Evolutionary conservation across 2,329 filamentous ascomycete genomes (phyloP).

Genomic region (Bipolaris victoriae): DNA sequence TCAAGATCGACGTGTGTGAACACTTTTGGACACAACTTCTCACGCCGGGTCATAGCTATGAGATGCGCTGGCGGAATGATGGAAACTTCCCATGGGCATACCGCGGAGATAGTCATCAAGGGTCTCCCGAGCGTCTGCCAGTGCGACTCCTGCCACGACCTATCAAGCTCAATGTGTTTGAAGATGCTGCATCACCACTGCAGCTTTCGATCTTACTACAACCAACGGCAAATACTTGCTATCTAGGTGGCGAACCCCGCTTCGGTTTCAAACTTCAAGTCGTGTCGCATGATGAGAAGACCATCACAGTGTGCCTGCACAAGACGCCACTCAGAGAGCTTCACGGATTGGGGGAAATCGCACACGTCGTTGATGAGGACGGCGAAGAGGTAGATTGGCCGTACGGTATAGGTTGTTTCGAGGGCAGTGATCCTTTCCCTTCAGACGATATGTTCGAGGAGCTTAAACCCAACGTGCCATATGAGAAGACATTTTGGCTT

Average conservation of each 20-base stretch:
- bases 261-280: background rate
- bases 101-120: background rate
- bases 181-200: background rate
- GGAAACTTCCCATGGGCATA: background rate
- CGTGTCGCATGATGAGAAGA: background rate
- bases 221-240: background rate
- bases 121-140: background rate
- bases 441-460: background rate
- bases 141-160: background rate
- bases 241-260: background rate
- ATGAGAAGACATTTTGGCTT: background rate
- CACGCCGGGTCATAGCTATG: background rate
- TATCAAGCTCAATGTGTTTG: background rate
- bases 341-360: background rate
- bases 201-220: background rate
- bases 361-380: background rate
- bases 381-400: background rate
- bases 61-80: background rate
- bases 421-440: background rate
- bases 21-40: background rate
- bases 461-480: background rate
- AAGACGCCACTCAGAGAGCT: constrained; percentile 1
- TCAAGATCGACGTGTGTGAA: background rate
- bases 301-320: background rate
- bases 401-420: background rate